These are phyloP conservation scores for Fusarium verticillioides DNA, from an alignment of 2,329 filamentous ascomycete genomes.

Conservation along the genomic window DNA sequence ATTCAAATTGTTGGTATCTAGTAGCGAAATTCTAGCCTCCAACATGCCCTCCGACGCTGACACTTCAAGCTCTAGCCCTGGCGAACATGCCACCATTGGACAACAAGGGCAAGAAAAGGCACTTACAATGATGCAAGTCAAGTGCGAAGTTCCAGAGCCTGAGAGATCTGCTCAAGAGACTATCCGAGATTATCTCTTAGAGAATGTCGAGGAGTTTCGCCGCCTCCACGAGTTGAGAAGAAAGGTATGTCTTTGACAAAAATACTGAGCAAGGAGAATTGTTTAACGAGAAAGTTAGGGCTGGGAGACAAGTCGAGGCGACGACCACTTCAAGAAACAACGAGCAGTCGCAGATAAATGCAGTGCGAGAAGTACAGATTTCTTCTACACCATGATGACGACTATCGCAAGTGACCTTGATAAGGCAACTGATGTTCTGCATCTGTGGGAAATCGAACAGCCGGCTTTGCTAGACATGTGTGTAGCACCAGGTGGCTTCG, in stretches of 20 bases:
- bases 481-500: conserved; percentile 66
- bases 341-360: conserved; percentile 51
- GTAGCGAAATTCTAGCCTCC: background rate
- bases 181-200: conserved; percentile 1
- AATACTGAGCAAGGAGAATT: background rate
- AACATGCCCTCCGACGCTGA: background rate
- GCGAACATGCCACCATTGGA: background rate
- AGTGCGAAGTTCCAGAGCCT: background rate
- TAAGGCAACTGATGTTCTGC: conserved; percentile 46
- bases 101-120: rapidly evolving
- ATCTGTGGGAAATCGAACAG: conserved; percentile 7
- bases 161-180: background rate
- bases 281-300: conserved; percentile 47
- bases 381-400: conserved; percentile 57
- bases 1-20: background rate
- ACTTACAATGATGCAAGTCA: background rate
- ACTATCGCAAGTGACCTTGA: conserved; percentile 57
- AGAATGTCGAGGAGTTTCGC: conserved; percentile 7
- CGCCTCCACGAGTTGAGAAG: conserved; percentile 8
- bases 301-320: conserved; percentile 56
- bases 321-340: conserved; percentile 56
- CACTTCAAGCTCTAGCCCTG: background rate
- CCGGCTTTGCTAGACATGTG: conserved; percentile 62
- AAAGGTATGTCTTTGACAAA: conserved; percentile 1
- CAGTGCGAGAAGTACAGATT: conserved; percentile 18